phyloP scores from a whole-genome alignment of 805 yeast genomes.

The Blastobotrys peoriensis region DNA sequence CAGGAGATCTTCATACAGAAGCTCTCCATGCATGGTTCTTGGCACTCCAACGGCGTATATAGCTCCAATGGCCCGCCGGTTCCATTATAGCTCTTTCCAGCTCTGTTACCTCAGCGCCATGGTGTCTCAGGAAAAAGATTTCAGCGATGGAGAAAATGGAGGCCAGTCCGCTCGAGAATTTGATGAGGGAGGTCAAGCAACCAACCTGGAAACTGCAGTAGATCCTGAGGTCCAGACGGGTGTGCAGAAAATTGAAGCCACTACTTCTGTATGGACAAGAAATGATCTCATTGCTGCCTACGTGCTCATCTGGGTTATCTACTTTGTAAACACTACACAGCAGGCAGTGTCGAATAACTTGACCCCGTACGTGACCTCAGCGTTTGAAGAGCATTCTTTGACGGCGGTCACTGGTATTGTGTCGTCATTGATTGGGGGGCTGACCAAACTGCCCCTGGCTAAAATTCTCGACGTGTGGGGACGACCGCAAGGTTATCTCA shows the following conservation, averaged over 20 bases:
- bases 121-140: too few relatives aligned
- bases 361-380: constrained; percentile 20
- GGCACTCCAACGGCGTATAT: too few relatives aligned
- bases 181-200: too few relatives aligned
- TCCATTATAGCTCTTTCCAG: too few relatives aligned
- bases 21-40: too few relatives aligned
- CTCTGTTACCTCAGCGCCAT: too few relatives aligned
- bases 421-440: constrained; percentile 31
- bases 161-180: too few relatives aligned
- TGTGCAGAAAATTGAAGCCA: constrained; percentile 30
- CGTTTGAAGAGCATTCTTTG: constrained; percentile 28
- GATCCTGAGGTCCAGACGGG: constrained; percentile 9
- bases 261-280: constrained; percentile 30
- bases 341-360: constrained; percentile 24
- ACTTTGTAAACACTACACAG: constrained; percentile 32
- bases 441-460: constrained; percentile 33
- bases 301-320: constrained; percentile 33
- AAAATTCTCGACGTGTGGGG: constrained; percentile 54
- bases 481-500: constrained; percentile 42
- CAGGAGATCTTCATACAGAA: too few relatives aligned
- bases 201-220: too few relatives aligned
- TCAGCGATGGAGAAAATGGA: too few relatives aligned
- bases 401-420: constrained; percentile 28
- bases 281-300: constrained; percentile 26
- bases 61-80: too few relatives aligned